A percentile compares a stretch with the other conserved stretches of the same genome.
Evolutionary conservation across 352 stramenopile genomes (phyloP).

Genomic region (Phytophthora pluvialis): DNA sequence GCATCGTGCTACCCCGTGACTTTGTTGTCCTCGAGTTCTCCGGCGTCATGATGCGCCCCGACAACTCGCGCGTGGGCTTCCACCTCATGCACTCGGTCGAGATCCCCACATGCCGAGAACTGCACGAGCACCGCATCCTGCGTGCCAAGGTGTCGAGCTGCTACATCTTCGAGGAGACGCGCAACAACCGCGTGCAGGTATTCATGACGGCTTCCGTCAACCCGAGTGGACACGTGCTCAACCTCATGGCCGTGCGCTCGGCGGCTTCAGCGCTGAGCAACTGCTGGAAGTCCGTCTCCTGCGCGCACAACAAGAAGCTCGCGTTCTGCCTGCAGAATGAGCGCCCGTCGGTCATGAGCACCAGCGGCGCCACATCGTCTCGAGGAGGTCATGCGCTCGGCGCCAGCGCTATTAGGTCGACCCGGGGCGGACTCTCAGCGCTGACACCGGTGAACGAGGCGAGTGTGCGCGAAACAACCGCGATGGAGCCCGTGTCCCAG

Average conservation of each 20-base stretch:
- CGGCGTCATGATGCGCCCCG: constrained; percentile 52
- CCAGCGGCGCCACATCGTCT: constrained; percentile 11
- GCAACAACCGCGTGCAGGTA: constrained; percentile 57
- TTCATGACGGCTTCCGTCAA: constrained; percentile 70
- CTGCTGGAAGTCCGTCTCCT: constrained; percentile 69
- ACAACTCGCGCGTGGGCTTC: constrained; percentile 56
- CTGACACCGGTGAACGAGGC: constrained; percentile 38
- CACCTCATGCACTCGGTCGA: constrained; percentile 63
- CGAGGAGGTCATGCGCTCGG: constrained; percentile 11
- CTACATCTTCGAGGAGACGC: constrained; percentile 65
- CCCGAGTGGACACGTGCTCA: constrained; percentile 49
- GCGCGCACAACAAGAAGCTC: constrained; percentile 77
- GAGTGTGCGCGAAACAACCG: constrained; percentile 22
- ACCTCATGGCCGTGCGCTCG: constrained; percentile 49
- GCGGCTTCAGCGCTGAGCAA: constrained; percentile 55
- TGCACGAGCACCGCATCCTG: constrained; percentile 44
- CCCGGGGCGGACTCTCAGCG: constrained; percentile 29
- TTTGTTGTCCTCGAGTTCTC: constrained; percentile 66
- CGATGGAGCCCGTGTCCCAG: constrained; percentile 32
- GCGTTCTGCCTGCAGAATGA: constrained; percentile 59
- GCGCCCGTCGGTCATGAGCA: constrained; percentile 24
- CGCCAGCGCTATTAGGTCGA: constrained; percentile 20
- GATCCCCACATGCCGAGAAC: constrained; percentile 45
- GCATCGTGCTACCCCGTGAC: constrained; percentile 53
- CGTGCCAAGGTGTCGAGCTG: constrained; percentile 57